Percentiles rank a stretch among this genome's conserved stretches.
phyloP scores from a whole-genome alignment of 495 filamentous ascomycete species.

The Antarctomyces pellizariae region DNA sequence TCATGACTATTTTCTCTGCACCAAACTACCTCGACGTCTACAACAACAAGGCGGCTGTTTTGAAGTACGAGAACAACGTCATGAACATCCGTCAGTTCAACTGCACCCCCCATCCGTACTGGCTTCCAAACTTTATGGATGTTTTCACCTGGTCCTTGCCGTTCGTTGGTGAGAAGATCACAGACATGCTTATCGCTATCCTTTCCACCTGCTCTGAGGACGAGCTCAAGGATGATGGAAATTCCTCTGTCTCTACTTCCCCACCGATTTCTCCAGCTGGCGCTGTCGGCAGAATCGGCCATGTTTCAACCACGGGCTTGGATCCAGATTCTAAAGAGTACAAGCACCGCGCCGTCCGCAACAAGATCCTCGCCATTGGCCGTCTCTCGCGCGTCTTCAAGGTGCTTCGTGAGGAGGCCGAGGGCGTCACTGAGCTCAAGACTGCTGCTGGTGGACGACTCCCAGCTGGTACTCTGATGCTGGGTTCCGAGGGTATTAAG shows the following conservation, averaged over 20 bases:
- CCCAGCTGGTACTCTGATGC: constrained; percentile 88
- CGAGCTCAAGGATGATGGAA: constrained; percentile 65
- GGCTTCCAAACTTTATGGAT: constrained; percentile 99
- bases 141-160: constrained; percentile 98
- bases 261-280: constrained; percentile 50
- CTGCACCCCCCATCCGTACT: constrained; percentile 96
- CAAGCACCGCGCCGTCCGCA: constrained; percentile 92
- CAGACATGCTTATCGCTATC: constrained; percentile 97
- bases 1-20: constrained; percentile 99
- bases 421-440: constrained; percentile 91
- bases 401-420: constrained; percentile 89
- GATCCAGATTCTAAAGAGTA: constrained; percentile 73
- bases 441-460: constrained; percentile 83
- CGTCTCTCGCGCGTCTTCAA: constrained; percentile 96
- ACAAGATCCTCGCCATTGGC: constrained; percentile 96
- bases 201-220: constrained; percentile 96
- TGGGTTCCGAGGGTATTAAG: constrained; percentile 95
- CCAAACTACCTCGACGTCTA: constrained; percentile 99
- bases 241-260: constrained; percentile 26
- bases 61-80: constrained; percentile 99
- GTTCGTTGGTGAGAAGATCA: constrained; percentile 98
- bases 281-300: too few species aligned
- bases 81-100: constrained; percentile 99
- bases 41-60: constrained; percentile 96
- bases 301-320: constrained; percentile 18